Conservation (phyloP, 225 moss, liverwort and hornwort genomes). For the Pseudisothecium myosuroides region DNA sequence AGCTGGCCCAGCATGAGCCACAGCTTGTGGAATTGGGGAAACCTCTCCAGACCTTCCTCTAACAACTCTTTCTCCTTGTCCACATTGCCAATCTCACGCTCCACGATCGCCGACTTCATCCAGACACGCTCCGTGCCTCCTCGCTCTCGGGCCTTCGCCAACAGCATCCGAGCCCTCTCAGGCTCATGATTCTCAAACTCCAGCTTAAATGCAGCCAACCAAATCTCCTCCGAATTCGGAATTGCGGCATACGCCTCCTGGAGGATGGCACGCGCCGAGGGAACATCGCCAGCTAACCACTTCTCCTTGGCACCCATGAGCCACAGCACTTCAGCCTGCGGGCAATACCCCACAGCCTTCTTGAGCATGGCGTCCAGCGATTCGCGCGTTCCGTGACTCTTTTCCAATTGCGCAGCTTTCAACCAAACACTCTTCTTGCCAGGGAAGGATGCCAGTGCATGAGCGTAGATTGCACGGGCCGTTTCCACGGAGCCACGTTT, state of each 20-base stretch:
- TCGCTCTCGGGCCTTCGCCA: constrained; percentile 89
- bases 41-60: constrained; percentile 65
- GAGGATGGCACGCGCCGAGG: constrained; percentile 78
- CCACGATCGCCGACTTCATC: constrained; percentile 99
- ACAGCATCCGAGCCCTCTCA: constrained; percentile 84
- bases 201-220: constrained; percentile 92
- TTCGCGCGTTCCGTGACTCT: constrained; percentile 73
- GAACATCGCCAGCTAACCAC: constrained; percentile 92
- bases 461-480: constrained; percentile 79
- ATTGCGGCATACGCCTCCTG: constrained; percentile 82
- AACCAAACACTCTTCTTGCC: constrained; percentile 92
- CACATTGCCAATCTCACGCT: constrained; percentile 78
- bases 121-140: constrained; percentile 97
- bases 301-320: constrained; percentile 97
- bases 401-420: constrained; percentile 80
- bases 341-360: constrained; percentile 88
- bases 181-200: constrained; percentile 98
- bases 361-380: constrained; percentile 69
- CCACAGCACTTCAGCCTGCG: constrained; percentile 90
- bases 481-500: constrained; percentile 85
- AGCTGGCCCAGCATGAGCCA: constrained; percentile 99
- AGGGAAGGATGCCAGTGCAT: constrained; percentile 64
- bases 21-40: constrained; percentile 81
- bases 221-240: constrained; percentile 88
- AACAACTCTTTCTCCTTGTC: constrained; percentile 60